phyloP scores from a whole-genome alignment of 2,329 filamentous ascomycete genomes.

The Apiospora phragmitis region DNA sequence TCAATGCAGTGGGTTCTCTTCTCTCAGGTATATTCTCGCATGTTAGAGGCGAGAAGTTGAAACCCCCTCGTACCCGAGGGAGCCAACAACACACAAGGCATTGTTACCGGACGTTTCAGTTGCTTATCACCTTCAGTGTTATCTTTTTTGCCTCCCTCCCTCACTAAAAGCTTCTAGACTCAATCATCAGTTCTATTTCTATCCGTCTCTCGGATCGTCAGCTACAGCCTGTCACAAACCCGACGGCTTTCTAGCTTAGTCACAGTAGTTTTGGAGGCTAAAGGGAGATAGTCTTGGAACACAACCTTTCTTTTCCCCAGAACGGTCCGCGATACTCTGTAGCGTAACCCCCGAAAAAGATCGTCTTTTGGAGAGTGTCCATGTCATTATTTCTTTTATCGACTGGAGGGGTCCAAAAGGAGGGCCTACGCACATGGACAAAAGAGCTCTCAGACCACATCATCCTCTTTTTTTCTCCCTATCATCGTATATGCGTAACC shows the following conservation, averaged over 20 bases:
- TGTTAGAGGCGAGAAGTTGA: not conserved
- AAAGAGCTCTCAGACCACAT: not conserved
- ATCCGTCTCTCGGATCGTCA: not conserved
- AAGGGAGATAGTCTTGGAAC: not conserved
- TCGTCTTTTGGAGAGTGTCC: not conserved
- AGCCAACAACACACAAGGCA: not conserved
- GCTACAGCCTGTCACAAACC: not conserved
- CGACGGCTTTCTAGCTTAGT: not conserved
- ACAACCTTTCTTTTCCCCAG: slow-evolving; percentile 1
- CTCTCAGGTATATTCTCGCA: not conserved
- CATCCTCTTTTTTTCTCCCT: not conserved
- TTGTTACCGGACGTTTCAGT: slow-evolving; percentile 5
- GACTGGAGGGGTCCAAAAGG: not conserved
- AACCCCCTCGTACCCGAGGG: slow-evolving; percentile 3
- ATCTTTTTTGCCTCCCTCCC: not conserved
- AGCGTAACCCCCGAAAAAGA: slow-evolving; percentile 1
- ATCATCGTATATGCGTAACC: slow-evolving; percentile 5
- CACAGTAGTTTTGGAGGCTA: not conserved
- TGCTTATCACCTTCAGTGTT: not conserved
- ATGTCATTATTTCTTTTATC: not conserved
- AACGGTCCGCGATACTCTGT: not conserved
- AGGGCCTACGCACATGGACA: not conserved
- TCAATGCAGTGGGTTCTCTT: not conserved
- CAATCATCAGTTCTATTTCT: not conserved
- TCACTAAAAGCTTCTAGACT: not conserved